These are phyloP conservation scores for Letharia lupina DNA, from an alignment of 495 filamentous ascomycete species.

Conservation along the genomic window DNA sequence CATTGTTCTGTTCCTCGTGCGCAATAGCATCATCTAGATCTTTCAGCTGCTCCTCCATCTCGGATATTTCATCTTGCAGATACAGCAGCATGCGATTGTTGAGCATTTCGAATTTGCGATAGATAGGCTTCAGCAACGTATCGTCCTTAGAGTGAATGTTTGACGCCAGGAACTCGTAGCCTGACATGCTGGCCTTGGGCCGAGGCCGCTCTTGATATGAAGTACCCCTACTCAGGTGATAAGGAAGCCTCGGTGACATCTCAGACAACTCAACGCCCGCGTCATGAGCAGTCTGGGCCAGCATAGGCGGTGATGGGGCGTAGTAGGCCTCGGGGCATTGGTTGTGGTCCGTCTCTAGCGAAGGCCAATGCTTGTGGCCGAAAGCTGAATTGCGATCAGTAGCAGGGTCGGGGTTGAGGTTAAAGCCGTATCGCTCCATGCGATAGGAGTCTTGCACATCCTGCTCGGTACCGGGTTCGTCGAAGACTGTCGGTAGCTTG, in stretches of 20 bases:
- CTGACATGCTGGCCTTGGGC: slow-evolving; percentile 34
- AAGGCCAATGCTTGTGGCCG: slow-evolving; percentile 17
- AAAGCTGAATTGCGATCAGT: slow-evolving; percentile 5
- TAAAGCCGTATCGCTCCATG: slow-evolving; percentile 9
- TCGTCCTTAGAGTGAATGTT: slow-evolving; percentile 44
- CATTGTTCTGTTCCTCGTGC: slow-evolving; percentile 39
- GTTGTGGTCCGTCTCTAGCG: slow-evolving; percentile 9
- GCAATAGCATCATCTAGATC: slow-evolving; percentile 53
- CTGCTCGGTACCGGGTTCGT: slow-evolving; percentile 1
- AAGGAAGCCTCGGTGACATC: slow-evolving; percentile 10
- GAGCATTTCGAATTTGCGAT: slow-evolving; percentile 73
- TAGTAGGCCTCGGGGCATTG: slow-evolving; percentile 23
- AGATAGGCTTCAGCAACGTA: slow-evolving; percentile 54
- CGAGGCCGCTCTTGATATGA: slow-evolving; percentile 24
- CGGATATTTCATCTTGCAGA: slow-evolving; percentile 77
- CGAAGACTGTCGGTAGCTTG: slow-evolving; percentile 24
- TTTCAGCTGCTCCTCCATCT: slow-evolving; percentile 69
- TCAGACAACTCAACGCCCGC: slow-evolving; percentile 9
- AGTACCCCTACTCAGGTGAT: slow-evolving; percentile 3
- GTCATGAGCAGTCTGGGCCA: slow-evolving; percentile 6
- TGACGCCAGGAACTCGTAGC: slow-evolving; percentile 60
- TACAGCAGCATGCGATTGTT: slow-evolving; percentile 81
- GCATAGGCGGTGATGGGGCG: slow-evolving; percentile 7
- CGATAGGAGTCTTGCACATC: neutral
- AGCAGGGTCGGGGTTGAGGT: slow-evolving; percentile 1